These are phyloP conservation scores for Xylaria sp. DNA, from an alignment of 2,329 filamentous ascomycete species.

Conservation along the genomic window DNA sequence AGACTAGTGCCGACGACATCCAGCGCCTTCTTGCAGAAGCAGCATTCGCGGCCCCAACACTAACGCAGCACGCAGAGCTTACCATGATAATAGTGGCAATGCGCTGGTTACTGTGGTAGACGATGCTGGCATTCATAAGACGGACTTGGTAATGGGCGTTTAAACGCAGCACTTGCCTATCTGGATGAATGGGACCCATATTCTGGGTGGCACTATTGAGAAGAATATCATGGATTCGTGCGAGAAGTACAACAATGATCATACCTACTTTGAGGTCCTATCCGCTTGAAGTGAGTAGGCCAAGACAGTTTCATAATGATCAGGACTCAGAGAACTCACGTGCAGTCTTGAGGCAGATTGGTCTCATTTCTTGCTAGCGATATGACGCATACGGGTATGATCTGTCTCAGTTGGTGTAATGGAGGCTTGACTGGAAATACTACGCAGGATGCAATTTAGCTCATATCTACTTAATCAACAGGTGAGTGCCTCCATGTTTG, in stretches of 20 bases:
- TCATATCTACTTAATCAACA: background rate
- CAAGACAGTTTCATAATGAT: too few relatives aligned
- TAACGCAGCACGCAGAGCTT: slow-evolving; percentile 15
- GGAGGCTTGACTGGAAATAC: background rate
- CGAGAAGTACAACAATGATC: slow-evolving; percentile 19
- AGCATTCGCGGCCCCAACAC: slow-evolving; percentile 23
- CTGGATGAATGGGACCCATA: background rate
- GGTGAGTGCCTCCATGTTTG: background rate
- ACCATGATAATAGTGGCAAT: slow-evolving; percentile 14
- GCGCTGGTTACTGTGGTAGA: slow-evolving; percentile 13
- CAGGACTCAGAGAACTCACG: background rate
- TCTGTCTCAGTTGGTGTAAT: background rate
- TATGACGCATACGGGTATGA: background rate
- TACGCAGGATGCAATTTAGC: background rate
- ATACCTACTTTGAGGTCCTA: slow-evolving; percentile 13
- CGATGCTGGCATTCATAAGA: slow-evolving; percentile 14
- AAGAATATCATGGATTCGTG: slow-evolving; percentile 12
- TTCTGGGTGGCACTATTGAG: slow-evolving; percentile 10
- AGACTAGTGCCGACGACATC: slow-evolving; percentile 16
- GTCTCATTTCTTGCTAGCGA: background rate
- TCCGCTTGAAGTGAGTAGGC: background rate
- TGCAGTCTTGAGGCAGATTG: background rate
- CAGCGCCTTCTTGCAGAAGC: slow-evolving; percentile 19
- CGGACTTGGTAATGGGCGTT: slow-evolving; percentile 21
- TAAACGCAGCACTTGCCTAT: slow-evolving; percentile 17